These are phyloP conservation scores for Acorus calamus DNA, from an alignment of 106 monocot genomes.

Conservation along the genomic window DNA sequence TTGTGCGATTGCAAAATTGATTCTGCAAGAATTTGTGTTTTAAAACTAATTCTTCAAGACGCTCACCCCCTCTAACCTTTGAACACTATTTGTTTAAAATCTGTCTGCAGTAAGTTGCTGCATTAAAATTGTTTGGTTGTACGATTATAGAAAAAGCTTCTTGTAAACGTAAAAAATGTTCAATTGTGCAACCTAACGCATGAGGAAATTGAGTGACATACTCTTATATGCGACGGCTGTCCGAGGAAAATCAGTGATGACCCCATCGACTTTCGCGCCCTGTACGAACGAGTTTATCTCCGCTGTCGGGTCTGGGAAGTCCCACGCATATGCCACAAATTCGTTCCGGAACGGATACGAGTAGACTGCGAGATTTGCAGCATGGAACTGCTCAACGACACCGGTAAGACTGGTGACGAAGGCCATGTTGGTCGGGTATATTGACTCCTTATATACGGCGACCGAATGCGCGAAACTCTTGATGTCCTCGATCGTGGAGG, in stretches of 20 bases:
- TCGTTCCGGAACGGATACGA: conserved; percentile 53
- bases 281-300: conserved; percentile 44
- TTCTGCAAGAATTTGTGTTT: no score
- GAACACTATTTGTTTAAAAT: no score
- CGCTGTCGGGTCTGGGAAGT: conserved; percentile 60
- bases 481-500: conserved; percentile 44
- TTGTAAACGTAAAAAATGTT: no score
- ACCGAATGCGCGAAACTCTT: conserved; percentile 53
- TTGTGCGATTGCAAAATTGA: no score
- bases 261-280: conserved; percentile 33
- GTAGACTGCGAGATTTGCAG: conserved; percentile 44
- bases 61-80: no score
- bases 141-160: no score
- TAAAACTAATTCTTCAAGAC: no score
- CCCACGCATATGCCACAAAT: conserved; percentile 51
- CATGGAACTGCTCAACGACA: conserved; percentile 27
- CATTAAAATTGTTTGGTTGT: no score
- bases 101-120: no score
- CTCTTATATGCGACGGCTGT: conserved; percentile 54
- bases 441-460: conserved; percentile 34
- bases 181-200: no score
- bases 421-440: conserved; percentile 15
- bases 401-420: conserved; percentile 33
- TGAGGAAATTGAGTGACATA: conserved; percentile 26
- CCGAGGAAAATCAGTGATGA: conserved; percentile 69